These are phyloP conservation scores for Olyra latifolia DNA, from an alignment of 176 grass and related monocot genomes.

Conservation along the genomic window DNA sequence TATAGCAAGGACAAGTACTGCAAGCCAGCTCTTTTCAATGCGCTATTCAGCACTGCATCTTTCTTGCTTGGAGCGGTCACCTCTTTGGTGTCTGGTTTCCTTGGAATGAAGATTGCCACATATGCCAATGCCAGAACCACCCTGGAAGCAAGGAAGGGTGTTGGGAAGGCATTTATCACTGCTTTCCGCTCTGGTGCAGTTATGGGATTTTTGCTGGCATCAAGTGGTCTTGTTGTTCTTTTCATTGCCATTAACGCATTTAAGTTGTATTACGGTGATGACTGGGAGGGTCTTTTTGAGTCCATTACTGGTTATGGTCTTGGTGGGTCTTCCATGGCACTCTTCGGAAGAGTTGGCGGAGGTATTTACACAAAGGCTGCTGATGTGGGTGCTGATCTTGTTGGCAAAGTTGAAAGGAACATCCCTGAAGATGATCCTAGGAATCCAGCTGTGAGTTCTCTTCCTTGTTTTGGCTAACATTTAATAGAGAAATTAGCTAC, in stretches of 20 bases:
- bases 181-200: constrained; percentile 91
- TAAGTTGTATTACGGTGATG: constrained; percentile 82
- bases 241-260: constrained; percentile 82
- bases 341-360: constrained; percentile 83
- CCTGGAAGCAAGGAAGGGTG: constrained; percentile 85
- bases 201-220: constrained; percentile 84
- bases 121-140: constrained; percentile 88
- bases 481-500: background rate
- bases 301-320: constrained; percentile 92
- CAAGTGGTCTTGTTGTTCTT: constrained; percentile 82
- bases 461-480: background rate
- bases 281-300: constrained; percentile 91
- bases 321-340: constrained; percentile 93
- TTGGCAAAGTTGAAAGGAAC: constrained; percentile 90
- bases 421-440: constrained; percentile 93
- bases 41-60: constrained; percentile 68
- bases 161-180: constrained; percentile 78
- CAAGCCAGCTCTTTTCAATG: constrained; percentile 72
- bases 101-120: constrained; percentile 92
- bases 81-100: constrained; percentile 84
- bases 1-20: constrained; percentile 64
- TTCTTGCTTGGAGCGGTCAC: constrained; percentile 90
- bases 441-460: constrained; percentile 84
- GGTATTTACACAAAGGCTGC: constrained; percentile 96
- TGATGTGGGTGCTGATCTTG: constrained; percentile 93